Conservation (phyloP, 371 early-diverging fungal species). For the Mucor circinelloides region DNA sequence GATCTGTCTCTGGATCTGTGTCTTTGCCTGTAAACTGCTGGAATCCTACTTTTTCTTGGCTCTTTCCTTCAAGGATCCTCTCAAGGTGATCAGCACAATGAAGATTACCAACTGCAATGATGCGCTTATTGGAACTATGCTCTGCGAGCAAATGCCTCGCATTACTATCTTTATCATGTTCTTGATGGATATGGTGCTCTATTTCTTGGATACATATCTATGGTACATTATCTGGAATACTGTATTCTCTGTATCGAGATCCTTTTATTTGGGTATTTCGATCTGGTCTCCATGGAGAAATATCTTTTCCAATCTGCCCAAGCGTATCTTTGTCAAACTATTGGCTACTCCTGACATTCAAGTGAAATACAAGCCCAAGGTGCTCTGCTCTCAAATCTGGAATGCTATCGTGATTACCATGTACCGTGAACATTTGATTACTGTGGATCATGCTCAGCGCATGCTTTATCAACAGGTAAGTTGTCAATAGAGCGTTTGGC, state of each 20-base stretch:
- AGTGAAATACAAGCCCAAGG: slow-evolving; percentile 73
- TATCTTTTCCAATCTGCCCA: slow-evolving; percentile 84
- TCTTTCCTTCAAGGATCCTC: slow-evolving; percentile 80
- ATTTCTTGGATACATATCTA: slow-evolving; percentile 89
- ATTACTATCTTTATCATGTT: slow-evolving; percentile 81
- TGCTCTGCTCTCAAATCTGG: slow-evolving; percentile 85
- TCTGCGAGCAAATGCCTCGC: slow-evolving; percentile 72
- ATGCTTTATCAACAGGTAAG: slow-evolving; percentile 81
- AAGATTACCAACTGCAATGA: slow-evolving; percentile 64
- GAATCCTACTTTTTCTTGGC: slow-evolving; percentile 88
- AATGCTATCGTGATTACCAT: slow-evolving; percentile 87
- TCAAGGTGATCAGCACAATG: slow-evolving; percentile 69
- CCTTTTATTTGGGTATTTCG: slow-evolving; percentile 83
- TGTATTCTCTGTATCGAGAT: slow-evolving; percentile 76
- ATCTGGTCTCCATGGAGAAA: slow-evolving; percentile 91
- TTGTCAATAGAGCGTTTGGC: slow-evolving; percentile 11
- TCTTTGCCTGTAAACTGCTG: slow-evolving; percentile 79
- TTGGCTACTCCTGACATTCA: slow-evolving; percentile 77
- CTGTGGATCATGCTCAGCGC: slow-evolving; percentile 77
- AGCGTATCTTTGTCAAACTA: slow-evolving; percentile 82
- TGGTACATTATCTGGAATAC: slow-evolving; percentile 93
- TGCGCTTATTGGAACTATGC: slow-evolving; percentile 39
- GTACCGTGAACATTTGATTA: slow-evolving; percentile 85
- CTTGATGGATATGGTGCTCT: slow-evolving; percentile 76
- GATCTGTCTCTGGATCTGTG: slow-evolving; percentile 73